Conservation (phyloP, 1,139 yeast genomes). For the Suhomyces terraborum region DNA sequence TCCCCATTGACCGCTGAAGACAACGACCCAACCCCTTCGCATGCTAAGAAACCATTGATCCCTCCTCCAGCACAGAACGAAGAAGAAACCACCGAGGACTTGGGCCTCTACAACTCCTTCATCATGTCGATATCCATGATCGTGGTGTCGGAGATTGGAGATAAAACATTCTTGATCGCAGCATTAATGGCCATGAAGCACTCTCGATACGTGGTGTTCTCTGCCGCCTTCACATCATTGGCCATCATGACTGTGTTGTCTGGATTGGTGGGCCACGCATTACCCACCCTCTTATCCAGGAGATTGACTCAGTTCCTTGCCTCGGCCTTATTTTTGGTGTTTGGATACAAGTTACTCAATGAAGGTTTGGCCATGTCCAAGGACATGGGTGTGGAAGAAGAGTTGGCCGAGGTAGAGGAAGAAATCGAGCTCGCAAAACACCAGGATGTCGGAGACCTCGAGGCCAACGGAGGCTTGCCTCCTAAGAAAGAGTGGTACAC, state of each 20-base stretch:
- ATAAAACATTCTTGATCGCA: conserved; percentile 93
- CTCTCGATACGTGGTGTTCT: conserved; percentile 76
- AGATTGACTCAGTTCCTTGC: conserved; percentile 81
- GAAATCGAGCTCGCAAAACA: conserved; percentile 73
- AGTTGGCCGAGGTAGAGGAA: conserved; percentile 94
- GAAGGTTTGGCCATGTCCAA: conserved; percentile 87
- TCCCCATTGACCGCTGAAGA: conserved; percentile 30
- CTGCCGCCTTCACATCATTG: conserved; percentile 85
- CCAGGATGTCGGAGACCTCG: conserved; percentile 55
- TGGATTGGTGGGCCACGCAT: conserved; percentile 88
- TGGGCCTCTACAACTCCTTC: conserved; percentile 49
- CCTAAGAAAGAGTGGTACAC: conserved; percentile 26
- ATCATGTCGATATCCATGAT: conserved; percentile 82
- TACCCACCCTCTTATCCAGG: conserved; percentile 81
- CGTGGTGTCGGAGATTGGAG: conserved; percentile 91
- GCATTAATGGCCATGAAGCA: conserved; percentile 98
- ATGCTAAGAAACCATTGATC: conserved; percentile 28
- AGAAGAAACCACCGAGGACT: conserved; percentile 17
- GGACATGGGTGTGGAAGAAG: conserved; percentile 87
- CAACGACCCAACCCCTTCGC: conserved; percentile 32
- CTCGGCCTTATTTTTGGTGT: conserved; percentile 74
- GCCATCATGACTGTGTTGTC: conserved; percentile 89
- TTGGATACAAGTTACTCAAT: conserved; percentile 71
- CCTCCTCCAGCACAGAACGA: conserved; percentile 13
- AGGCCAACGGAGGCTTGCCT: conserved; percentile 44